Percentiles rank a stretch among this genome's conserved stretches.
Conservation (phyloP, 805 yeast genomes). For the Lachancea thermotolerans region DNA sequence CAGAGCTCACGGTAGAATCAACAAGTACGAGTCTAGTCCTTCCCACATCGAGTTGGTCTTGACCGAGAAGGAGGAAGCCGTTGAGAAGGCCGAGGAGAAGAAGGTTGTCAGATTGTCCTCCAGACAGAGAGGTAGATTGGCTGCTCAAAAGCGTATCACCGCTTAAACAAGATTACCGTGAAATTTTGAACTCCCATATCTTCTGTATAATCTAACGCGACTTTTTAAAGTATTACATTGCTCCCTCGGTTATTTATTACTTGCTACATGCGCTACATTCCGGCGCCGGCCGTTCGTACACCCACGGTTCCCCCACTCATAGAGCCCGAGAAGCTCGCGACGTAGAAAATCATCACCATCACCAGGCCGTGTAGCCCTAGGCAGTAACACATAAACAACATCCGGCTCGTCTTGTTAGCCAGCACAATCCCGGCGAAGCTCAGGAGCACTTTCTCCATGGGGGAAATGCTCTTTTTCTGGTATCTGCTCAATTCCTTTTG, state of each 20-base stretch:
- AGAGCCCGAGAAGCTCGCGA: conserved; percentile 40
- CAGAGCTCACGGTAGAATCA: conserved; percentile 99
- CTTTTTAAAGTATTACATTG: conserved; percentile 3
- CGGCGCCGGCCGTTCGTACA: conserved; percentile 14
- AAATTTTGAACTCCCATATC: conserved; percentile 6
- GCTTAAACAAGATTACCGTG: conserved; percentile 36
- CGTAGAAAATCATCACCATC: conserved; percentile 53
- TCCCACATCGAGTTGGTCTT: conserved; percentile 97
- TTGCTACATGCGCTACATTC: neutral
- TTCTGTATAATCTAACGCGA: conserved; percentile 12
- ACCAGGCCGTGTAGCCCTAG: conserved; percentile 67
- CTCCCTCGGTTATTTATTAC: neutral
- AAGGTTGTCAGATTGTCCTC: conserved; percentile 66
- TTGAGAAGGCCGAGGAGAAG: conserved; percentile 82
- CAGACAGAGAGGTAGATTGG: conserved; percentile 89
- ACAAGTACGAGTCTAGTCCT: conserved; percentile 98
- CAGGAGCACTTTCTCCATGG: conserved; percentile 71
- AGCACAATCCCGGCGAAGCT: conserved; percentile 68
- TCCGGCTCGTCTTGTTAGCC: conserved; percentile 64
- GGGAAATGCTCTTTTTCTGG: conserved; percentile 61
- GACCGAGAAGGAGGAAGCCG: conserved; percentile 90
- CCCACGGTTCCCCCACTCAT: conserved; percentile 40
- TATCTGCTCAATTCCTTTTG: conserved; percentile 65
- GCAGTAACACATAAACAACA: conserved; percentile 68
- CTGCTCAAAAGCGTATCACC: conserved; percentile 80